Base-by-base conservation (phyloP, 768 basidiomycete species). In the Paxillus ammoniavirescens region DNA sequence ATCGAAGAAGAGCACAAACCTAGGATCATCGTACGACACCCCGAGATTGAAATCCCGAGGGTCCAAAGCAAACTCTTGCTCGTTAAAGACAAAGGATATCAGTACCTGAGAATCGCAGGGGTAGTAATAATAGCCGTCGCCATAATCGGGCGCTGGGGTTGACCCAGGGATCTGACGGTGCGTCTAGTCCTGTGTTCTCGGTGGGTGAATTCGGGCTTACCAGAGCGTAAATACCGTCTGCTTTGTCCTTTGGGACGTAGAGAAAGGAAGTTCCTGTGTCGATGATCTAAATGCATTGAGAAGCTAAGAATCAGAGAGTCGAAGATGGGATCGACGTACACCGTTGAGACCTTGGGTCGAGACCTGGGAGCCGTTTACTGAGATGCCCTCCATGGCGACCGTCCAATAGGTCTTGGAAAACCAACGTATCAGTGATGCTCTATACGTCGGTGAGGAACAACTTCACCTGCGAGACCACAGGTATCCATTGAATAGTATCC, bases 211-310 rank as follows among this genome's bases (percentile, higher is more conserved):
- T 1, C 3, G 8, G 28, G 44, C 72, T 47, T 26, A 79, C 81
- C 59, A 64, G 58, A 2, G 58, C 49, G 65, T 87, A 88, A 53
- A 88, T 75, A 8, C 66, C 57, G 2, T 62, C 47, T 5, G 77
- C 81, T 28, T 81, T 56, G 0, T 61, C 44, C 37, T 69, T 63
- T 1, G 84, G 82, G 6, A 84, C 54, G 65, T 87, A 87, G 53
- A 87, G 80, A 26, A 86, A 71, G 28, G 84, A 82, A 4, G 84
- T 86, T 30, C 87, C 86, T 0, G 84, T 84, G 61, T 88, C 87
- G 53, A 88, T 76, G 17, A 84, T 82, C 84, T 86, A 15, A 21
- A 18, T 4, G 10, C 30, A 12, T 1, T 23, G 17, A 30, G 23
- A 26, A 41, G 4, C 26, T 47, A 15, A 44, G 18, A 36, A 37